A percentile compares a stretch with the other conserved stretches of the same genome.
phyloP scores from a whole-genome alignment of 345 rosid species.

The Nephelium lappaceum region DNA sequence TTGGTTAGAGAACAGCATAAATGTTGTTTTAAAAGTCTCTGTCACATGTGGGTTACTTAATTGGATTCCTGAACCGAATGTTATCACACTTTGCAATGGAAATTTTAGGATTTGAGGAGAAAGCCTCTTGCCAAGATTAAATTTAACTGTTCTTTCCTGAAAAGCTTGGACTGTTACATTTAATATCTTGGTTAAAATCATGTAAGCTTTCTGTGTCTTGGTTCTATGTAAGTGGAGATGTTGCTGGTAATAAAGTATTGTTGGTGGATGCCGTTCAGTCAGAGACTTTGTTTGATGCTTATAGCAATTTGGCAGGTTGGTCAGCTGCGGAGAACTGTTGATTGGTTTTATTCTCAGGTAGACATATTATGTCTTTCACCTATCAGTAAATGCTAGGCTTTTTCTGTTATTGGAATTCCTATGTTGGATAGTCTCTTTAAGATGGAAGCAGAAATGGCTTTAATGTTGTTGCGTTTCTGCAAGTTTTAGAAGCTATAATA shows the following conservation, averaged over 20 bases:
- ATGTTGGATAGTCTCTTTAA: neutral
- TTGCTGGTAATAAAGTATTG: neutral
- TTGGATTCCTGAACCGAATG: neutral
- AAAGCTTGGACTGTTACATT: neutral
- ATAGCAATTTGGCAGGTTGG: conserved; percentile 64
- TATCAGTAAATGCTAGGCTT: neutral
- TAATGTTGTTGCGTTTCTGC: neutral
- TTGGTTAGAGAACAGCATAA: neutral
- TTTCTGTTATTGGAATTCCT: neutral
- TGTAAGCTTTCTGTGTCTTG: neutral
- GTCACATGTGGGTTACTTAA: neutral
- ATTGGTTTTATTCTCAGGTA: conserved; percentile 82
- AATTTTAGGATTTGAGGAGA: neutral
- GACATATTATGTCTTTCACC: conserved; percentile 10
- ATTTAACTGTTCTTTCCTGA: neutral
- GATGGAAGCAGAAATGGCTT: neutral
- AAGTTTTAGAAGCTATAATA: neutral
- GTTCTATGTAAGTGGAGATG: neutral
- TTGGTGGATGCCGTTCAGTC: conserved; percentile 4
- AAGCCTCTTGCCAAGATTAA: neutral
- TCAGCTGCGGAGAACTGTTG: conserved; percentile 78
- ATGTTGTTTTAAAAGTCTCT: no score
- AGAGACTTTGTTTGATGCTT: conserved; percentile 28
- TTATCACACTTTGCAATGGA: neutral
- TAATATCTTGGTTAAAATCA: neutral